phyloP scores from a whole-genome alignment of 306 rosid genomes.

The Trifolium pratense region DNA sequence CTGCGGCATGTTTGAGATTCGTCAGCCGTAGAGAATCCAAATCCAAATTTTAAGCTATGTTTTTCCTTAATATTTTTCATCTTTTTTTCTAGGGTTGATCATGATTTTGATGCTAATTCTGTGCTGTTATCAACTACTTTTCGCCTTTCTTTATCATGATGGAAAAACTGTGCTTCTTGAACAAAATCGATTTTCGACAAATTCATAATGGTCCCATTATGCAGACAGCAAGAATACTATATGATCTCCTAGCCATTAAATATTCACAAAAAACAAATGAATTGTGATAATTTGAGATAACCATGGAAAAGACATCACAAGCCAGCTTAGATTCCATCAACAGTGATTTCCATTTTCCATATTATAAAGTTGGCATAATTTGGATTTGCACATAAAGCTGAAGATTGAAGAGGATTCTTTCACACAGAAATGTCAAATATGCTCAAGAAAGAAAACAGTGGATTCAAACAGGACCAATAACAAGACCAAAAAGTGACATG shows the following conservation, averaged over 20 bases:
- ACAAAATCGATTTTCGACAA: conserved; percentile 25
- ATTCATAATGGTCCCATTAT: conserved; percentile 36
- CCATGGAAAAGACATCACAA: conserved; percentile 40
- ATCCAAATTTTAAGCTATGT: background rate
- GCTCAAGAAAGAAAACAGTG: conserved; percentile 36
- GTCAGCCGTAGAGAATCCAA: background rate
- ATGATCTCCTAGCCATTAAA: conserved; percentile 33
- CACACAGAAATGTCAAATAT: conserved; percentile 36
- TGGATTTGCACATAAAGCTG: conserved; percentile 22
- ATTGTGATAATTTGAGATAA: conserved; percentile 33
- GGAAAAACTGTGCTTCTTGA: conserved; percentile 14
- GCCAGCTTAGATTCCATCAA: conserved; percentile 50
- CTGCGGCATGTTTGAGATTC: background rate
- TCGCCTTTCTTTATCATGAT: conserved; percentile 11
- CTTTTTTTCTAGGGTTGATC: conserved; percentile 26
- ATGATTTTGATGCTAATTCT: conserved; percentile 26
- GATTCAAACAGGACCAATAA: conserved; percentile 33
- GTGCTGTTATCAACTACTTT: conserved; percentile 1
- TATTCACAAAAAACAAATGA: conserved; percentile 35
- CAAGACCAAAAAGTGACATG: conserved; percentile 4
- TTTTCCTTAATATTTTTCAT: background rate
- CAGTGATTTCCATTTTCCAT: conserved; percentile 32
- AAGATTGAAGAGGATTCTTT: conserved; percentile 31
- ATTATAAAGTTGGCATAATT: conserved; percentile 29
- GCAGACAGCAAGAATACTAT: conserved; percentile 42